Percentiles rank a stretch among this genome's conserved stretches.
Evolutionary conservation across 345 rosid genomes (phyloP).

Genomic region (Anacardium occidentale): DNA sequence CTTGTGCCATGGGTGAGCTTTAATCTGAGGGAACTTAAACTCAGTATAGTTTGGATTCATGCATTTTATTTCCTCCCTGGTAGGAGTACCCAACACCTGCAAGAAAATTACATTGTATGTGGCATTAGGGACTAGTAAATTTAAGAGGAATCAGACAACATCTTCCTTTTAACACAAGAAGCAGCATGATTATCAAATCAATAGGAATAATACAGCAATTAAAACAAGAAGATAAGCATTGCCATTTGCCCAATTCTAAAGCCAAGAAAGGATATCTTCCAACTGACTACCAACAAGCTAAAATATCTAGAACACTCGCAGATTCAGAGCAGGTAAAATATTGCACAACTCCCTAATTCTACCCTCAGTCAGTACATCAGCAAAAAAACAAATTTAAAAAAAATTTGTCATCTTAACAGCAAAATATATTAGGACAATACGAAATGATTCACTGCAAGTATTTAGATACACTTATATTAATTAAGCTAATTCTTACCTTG

Average conservation of each 20-base stretch:
- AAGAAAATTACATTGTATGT: conserved; percentile 8
- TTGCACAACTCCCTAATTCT: no score
- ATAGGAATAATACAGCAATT: neutral
- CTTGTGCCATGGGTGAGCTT: conserved; percentile 99
- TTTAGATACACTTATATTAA: no score
- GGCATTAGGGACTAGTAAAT: neutral
- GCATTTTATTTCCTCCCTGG: conserved; percentile 97
- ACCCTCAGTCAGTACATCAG: neutral
- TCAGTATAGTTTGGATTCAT: conserved; percentile 98
- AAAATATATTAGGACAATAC: no score
- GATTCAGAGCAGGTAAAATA: no score
- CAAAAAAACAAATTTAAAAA: neutral
- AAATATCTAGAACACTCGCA: no score
- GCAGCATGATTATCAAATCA: neutral
- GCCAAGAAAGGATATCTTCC: no score
- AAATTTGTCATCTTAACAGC: neutral
- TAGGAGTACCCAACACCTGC: conserved; percentile 96
- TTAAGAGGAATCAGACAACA: neutral
- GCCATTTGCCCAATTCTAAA: no score
- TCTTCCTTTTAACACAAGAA: neutral
- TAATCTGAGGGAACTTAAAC: conserved; percentile 93
- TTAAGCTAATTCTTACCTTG: conserved; percentile 49
- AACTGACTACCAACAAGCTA: no score
- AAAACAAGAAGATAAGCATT: neutral
- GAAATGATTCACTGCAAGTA: no score